These are phyloP conservation scores for Volvox reticuliferus DNA, from an alignment of 139 green algal genomes.

Conservation along the genomic window DNA sequence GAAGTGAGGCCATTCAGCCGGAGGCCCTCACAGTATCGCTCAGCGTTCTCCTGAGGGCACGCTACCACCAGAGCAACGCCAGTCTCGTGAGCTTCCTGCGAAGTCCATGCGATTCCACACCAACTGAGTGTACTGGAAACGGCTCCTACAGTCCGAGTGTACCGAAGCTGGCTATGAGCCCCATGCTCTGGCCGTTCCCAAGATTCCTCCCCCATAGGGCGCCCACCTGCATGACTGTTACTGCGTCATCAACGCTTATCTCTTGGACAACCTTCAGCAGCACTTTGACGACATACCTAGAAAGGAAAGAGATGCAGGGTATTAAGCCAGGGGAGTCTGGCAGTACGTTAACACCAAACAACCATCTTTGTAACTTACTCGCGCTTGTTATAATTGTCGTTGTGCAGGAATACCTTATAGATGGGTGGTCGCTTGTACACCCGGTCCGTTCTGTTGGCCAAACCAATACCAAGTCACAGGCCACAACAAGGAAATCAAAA, in stretches of 20 bases:
- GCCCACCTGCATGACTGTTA: conserved; percentile 88
- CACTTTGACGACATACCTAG: conserved; percentile 90
- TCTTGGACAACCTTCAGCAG: conserved; percentile 89
- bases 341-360: not conserved
- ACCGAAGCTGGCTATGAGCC: no score
- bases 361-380: conserved; percentile 61
- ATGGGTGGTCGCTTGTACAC: conserved; percentile 78
- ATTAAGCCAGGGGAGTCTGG: not conserved
- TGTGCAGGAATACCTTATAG: conserved; percentile 87
- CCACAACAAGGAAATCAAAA: no score
- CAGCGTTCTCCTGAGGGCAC: conserved; percentile 89
- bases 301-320: not conserved
- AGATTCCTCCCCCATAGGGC: no score
- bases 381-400: conserved; percentile 93
- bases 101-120: not conserved
- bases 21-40: conserved; percentile 88
- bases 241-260: conserved; percentile 89
- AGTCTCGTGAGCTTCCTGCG: conserved; percentile 88
- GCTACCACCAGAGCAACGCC: conserved; percentile 86
- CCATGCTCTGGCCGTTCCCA: no score
- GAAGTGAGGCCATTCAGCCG: conserved; percentile 88
- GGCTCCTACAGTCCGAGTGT: no score
- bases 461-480: not conserved
- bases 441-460: conserved; percentile 50
- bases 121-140: no score